Evolutionary conservation across 169 alveolate genomes (phyloP), one percentile per base, ranked within the genome.

Genomic region (Plasmodium fragile): DNA sequence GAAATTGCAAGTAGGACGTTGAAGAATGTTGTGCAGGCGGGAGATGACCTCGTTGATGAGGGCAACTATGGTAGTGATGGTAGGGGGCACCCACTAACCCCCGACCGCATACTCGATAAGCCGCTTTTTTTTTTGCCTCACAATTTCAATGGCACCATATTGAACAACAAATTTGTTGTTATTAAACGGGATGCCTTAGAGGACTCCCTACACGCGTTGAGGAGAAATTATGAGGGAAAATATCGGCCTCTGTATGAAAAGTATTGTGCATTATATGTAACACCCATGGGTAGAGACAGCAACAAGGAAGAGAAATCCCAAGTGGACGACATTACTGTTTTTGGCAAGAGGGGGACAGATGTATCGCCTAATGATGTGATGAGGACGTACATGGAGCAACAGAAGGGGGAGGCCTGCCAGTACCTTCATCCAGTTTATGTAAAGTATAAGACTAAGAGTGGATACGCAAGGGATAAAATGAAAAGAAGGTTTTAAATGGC

Each of bases 41-140:
- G 59, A 49, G 59, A 49, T 49, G 22, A 49, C 22, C 22, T 41
- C 52, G 16, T 7, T 8, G 7, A 36, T 1, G 52, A 41, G 52
- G 52, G 52, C 52, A 13, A 41, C 52, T 7, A 41, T 41, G 52
- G 30, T 81, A 39, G 30, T 34, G 83, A 75, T 18, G 34, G 16
- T 55, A 39, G 18, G 36, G 18, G 34, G 52, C 65, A 18, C 52
- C 11, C 6, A 59, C 13, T 6, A 6, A n/a, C n/a, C 39, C 30
- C 36, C 22, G 49, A 10, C 36, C 43, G 13, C 11, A 75, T 89
- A 43, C 43, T 89, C 49, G 73, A 89, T 69, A 78, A 59, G 16
- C 94, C 94, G 25, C 18, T 89, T 39, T 89, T 89, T 25, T 89
- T 89, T 65, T 72, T 89, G 11, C 94, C 94, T 10, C 73, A 89